phyloP scores from a whole-genome alignment of 352 stramenopile genomes.

The Globisporangium parvum region DNA sequence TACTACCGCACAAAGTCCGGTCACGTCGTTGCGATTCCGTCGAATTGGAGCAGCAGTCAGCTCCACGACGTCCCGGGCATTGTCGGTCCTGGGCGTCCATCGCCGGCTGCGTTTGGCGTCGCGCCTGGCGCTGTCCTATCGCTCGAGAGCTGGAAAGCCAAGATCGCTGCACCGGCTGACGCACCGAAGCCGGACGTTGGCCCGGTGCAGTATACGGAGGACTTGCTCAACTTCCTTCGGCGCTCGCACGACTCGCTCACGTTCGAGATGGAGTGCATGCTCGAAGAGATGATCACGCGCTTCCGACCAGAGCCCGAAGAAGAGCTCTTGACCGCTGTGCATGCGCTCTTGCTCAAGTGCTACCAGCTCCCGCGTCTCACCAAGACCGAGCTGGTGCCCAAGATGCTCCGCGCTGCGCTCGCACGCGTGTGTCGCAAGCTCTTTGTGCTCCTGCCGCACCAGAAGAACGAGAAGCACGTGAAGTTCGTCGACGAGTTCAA shows the following conservation, averaged over 20 bases:
- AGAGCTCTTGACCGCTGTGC: conserved; percentile 95
- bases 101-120: conserved; percentile 67
- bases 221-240: conserved; percentile 94
- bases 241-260: conserved; percentile 84
- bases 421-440: conserved; percentile 91
- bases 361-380: conserved; percentile 83
- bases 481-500: conserved; percentile 88
- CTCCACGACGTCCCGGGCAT: conserved; percentile 71
- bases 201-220: conserved; percentile 86
- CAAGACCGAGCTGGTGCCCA: conserved; percentile 72
- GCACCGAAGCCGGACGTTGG: conserved; percentile 63
- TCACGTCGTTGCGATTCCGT: conserved; percentile 68
- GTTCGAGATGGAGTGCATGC: conserved; percentile 96
- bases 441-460: conserved; percentile 76
- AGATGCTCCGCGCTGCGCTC: conserved; percentile 88
- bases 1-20: conserved; percentile 83
- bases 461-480: conserved; percentile 86
- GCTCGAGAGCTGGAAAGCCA: conserved; percentile 66
- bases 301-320: conserved; percentile 97
- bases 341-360: conserved; percentile 93
- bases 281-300: conserved; percentile 98
- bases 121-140: conserved; percentile 52
- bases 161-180: conserved; percentile 36
- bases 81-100: conserved; percentile 52
- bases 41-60: conserved; percentile 44